Percentiles rank a stretch among this genome's conserved stretches.
phyloP scores from a whole-genome alignment of 805 yeast species.

The Ogataea trehalophila region DNA sequence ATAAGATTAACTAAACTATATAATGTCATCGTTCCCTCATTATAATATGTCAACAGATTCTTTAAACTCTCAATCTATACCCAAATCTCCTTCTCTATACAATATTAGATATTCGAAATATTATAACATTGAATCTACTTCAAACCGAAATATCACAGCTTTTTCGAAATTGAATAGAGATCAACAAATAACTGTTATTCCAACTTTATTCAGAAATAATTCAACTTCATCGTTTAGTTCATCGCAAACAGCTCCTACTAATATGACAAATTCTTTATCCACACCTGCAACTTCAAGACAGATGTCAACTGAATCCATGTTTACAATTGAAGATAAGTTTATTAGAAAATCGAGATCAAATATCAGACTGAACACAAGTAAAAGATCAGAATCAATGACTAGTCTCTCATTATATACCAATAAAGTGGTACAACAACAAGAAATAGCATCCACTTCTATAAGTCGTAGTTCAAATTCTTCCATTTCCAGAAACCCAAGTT shows the following conservation, averaged over 20 bases:
- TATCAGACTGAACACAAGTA: constrained; percentile 8
- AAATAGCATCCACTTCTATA: constrained; percentile 1
- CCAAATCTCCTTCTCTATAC: neutral
- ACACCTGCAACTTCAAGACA: constrained; percentile 23
- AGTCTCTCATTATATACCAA: constrained; percentile 6
- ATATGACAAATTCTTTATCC: neutral
- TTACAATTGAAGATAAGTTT: constrained; percentile 36
- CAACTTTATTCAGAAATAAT: constrained; percentile 26
- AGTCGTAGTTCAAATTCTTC: neutral
- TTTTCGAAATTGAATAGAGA: neutral
- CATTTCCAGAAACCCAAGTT: constrained; percentile 4
- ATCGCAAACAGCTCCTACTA: constrained; percentile 3
- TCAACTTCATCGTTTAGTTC: constrained; percentile 32
- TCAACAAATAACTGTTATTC: neutral
- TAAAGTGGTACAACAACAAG: neutral
- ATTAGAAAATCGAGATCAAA: constrained; percentile 32
- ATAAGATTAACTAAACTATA: too few relatives aligned
- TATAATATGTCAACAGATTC: constrained; percentile 1
- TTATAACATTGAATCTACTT: neutral
- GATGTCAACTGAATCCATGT: constrained; percentile 36
- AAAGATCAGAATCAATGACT: constrained; percentile 17
- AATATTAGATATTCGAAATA: constrained; percentile 3
- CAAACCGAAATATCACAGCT: neutral
- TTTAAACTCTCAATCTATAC: constrained; percentile 2
- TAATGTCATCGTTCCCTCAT: neutral